A percentile compares a stretch with the other conserved stretches of the same genome.
These are phyloP conservation scores for Magnusiomyces suaveolens DNA, from an alignment of 1,139 yeast species.

Conservation along the genomic window DNA sequence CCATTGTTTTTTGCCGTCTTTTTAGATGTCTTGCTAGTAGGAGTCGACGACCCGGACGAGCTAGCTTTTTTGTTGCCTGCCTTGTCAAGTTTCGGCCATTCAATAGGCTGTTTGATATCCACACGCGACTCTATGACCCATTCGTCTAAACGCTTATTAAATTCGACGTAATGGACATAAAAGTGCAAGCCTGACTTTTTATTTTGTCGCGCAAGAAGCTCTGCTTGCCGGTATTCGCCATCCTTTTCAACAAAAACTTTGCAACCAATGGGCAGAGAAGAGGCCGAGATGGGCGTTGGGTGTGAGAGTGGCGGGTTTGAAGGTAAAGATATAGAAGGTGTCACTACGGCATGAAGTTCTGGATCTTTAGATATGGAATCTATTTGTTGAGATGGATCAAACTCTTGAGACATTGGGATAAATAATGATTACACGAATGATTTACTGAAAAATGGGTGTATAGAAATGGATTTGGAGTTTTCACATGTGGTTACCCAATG, in stretches of 20 bases:
- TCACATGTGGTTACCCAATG: too few relatives aligned
- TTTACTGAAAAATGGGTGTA: too few relatives aligned
- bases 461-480: too few relatives aligned
- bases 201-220: conserved; percentile 65
- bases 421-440: too few relatives aligned
- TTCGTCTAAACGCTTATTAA: conserved; percentile 89
- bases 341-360: too few relatives aligned
- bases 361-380: too few relatives aligned
- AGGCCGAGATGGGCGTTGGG: background rate
- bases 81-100: conserved; percentile 50
- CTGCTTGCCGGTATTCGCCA: conserved; percentile 71
- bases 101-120: conserved; percentile 57
- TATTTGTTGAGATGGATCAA: too few relatives aligned
- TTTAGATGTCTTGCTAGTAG: conserved; percentile 6
- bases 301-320: background rate
- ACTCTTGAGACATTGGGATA: too few relatives aligned
- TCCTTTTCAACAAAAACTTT: conserved; percentile 76
- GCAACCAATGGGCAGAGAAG: conserved; percentile 42
- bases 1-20: conserved; percentile 1
- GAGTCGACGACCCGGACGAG: background rate
- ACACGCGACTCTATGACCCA: conserved; percentile 73
- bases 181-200: conserved; percentile 58
- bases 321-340: background rate
- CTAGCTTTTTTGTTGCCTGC: background rate
- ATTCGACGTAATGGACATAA: conserved; percentile 90